Conservation (phyloP, 1,139 yeast genomes). For the Blastobotrys proliferans region DNA sequence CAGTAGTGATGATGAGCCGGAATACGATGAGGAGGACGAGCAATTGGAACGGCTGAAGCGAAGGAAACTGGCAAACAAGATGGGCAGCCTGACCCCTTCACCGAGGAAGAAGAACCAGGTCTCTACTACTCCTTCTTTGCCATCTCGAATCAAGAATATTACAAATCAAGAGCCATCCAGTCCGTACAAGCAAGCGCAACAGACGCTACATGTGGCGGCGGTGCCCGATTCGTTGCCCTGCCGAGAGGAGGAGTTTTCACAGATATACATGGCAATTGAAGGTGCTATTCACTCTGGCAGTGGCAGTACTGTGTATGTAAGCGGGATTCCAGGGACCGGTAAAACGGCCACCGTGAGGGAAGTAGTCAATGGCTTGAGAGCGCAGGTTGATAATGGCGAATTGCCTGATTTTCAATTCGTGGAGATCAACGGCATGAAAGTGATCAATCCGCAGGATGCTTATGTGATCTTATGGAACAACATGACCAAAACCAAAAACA, state of each 20-base stretch:
- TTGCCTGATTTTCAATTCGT: slow-evolving; percentile 62
- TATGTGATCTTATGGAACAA: slow-evolving; percentile 81
- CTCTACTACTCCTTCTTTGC: slow-evolving; percentile 6
- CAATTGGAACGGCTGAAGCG: not conserved
- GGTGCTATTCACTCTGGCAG: slow-evolving; percentile 65
- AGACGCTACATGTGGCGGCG: slow-evolving; percentile 60
- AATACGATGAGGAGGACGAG: not conserved
- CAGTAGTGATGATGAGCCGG: too few species aligned
- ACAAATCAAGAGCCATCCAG: too few species aligned
- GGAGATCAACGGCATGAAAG: slow-evolving; percentile 87
- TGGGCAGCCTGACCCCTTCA: not conserved
- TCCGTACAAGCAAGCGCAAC: slow-evolving; percentile 50
- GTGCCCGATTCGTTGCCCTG: slow-evolving; percentile 72
- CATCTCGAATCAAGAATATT: slow-evolving; percentile 1
- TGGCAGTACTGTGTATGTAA: slow-evolving; percentile 83
- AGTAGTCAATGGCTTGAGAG: slow-evolving; percentile 63
- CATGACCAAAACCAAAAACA: slow-evolving; percentile 47
- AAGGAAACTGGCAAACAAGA: not conserved
- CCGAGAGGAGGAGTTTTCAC: slow-evolving; percentile 80
- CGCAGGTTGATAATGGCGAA: slow-evolving; percentile 40
- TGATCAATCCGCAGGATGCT: slow-evolving; percentile 79
- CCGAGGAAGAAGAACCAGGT: not conserved
- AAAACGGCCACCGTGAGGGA: slow-evolving; percentile 92
- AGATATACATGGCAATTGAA: slow-evolving; percentile 67
- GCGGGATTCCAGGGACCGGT: slow-evolving; percentile 99